Evolutionary conservation across 441 rosid species (phyloP).

Genomic region (Pelargonium citronellum): DNA sequence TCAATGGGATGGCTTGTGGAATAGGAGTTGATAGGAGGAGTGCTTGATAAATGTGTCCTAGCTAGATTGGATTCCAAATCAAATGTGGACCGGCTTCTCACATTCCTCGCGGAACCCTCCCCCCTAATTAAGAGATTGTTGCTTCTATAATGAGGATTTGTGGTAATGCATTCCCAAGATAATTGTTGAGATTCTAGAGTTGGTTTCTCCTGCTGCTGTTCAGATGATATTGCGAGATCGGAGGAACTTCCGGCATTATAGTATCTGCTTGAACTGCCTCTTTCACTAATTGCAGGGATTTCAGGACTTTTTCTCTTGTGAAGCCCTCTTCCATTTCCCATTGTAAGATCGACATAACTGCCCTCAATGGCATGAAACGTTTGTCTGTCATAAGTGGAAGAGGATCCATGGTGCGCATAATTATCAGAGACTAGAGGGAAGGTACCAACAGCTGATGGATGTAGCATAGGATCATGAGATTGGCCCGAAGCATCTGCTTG

Average conservation of each 20-base stretch:
- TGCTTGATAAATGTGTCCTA: slow-evolving; percentile 44
- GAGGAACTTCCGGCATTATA: slow-evolving; percentile 60
- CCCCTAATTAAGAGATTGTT: slow-evolving; percentile 46
- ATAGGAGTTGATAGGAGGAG: slow-evolving; percentile 35
- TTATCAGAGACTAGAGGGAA: slow-evolving; percentile 49
- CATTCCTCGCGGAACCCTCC: slow-evolving; percentile 69
- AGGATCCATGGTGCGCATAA: slow-evolving; percentile 39
- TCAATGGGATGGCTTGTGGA: slow-evolving; percentile 41
- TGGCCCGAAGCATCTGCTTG: slow-evolving; percentile 49
- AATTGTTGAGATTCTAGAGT: slow-evolving; percentile 40
- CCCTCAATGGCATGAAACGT: slow-evolving; percentile 45
- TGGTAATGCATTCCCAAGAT: slow-evolving; percentile 43
- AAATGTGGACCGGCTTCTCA: slow-evolving; percentile 63
- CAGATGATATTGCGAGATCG: slow-evolving; percentile 44
- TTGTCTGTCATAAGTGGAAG: slow-evolving; percentile 56
- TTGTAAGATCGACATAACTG: slow-evolving; percentile 13
- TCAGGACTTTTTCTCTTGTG: slow-evolving; percentile 58
- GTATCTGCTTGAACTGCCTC: slow-evolving; percentile 67
- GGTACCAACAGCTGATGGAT: slow-evolving; percentile 35
- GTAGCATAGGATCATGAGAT: slow-evolving; percentile 47
- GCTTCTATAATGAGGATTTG: slow-evolving; percentile 40
- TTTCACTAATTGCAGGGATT: slow-evolving; percentile 55
- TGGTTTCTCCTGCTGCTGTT: slow-evolving; percentile 49
- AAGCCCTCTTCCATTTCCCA: slow-evolving; percentile 31
- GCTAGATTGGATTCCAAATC: slow-evolving; percentile 49